These are phyloP conservation scores for Zostera marina DNA, from an alignment of 116 monocot species.

Conservation along the genomic window DNA sequence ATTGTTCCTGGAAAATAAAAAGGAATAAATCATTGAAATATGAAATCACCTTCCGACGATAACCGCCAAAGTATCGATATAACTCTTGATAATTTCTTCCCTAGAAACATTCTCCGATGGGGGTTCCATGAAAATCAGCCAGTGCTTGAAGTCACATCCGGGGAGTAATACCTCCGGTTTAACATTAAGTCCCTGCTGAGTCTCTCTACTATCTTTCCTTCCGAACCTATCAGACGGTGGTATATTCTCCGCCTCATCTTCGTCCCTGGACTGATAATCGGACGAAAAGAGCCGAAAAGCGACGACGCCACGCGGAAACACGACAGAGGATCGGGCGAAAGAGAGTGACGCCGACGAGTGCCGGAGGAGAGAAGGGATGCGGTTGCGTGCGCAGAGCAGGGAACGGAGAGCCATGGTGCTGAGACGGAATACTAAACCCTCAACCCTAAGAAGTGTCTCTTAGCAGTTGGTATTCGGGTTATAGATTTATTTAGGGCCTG, in stretches of 20 bases:
- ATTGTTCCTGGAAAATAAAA: too few species aligned
- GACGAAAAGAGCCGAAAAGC: conserved; percentile 21
- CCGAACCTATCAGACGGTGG: conserved; percentile 19
- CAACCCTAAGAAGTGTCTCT: too few species aligned
- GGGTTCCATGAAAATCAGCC: conserved; percentile 74
- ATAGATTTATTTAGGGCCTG: too few species aligned
- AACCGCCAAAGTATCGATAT: conserved; percentile 62
- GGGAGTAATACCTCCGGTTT: conserved; percentile 33
- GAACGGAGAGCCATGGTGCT: conserved; percentile 5
- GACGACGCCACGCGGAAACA: conserved; percentile 11
- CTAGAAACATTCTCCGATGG: conserved; percentile 34
- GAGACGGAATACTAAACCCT: not conserved
- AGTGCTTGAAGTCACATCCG: conserved; percentile 92
- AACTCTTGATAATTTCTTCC: conserved; percentile 61
- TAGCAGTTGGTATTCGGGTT: too few species aligned
- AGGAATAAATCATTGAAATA: not conserved
- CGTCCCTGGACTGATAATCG: conserved; percentile 22
- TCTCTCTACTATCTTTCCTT: conserved; percentile 35
- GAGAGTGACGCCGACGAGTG: not conserved
- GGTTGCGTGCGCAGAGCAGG: conserved; percentile 3
- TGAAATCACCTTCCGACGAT: conserved; percentile 53
- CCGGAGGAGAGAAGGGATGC: conserved; percentile 3
- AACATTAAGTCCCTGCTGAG: not conserved
- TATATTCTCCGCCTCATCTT: conserved; percentile 16
- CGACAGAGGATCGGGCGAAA: not conserved